Evolutionary conservation across 2,329 filamentous ascomycete genomes (phyloP).

Genomic region (Paraphaeosphaeria sporulosa): DNA sequence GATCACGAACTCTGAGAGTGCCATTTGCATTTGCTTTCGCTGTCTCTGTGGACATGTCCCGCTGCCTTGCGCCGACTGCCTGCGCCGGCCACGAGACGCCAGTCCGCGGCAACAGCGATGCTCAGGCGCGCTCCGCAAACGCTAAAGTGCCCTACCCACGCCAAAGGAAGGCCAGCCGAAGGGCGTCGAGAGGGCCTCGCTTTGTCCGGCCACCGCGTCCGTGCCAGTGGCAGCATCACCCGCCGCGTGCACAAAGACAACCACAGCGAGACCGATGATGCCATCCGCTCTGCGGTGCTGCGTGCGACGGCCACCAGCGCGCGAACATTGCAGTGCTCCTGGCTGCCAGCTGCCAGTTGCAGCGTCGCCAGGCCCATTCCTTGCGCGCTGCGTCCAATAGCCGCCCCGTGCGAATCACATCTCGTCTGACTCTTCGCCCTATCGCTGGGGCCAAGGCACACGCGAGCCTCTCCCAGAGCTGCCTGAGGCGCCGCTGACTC

Average conservation of each 20-base stretch:
- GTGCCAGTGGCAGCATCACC: not conserved
- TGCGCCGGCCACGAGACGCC: too few species aligned
- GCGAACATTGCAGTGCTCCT: not conserved
- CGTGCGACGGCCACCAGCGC: not conserved
- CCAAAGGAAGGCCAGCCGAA: slow-evolving; percentile 8
- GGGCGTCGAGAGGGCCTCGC: not conserved
- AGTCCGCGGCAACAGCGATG: too few species aligned
- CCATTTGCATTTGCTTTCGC: too few species aligned
- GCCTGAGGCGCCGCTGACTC: slow-evolving; percentile 21
- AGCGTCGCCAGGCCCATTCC: too few species aligned
- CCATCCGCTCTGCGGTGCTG: slow-evolving; percentile 5
- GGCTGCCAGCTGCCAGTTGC: slow-evolving; percentile 13
- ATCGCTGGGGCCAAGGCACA: slow-evolving; percentile 33
- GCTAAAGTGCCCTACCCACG: slow-evolving; percentile 6
- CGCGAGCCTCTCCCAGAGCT: slow-evolving; percentile 27
- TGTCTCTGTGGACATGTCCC: too few species aligned
- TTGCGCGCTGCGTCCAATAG: slow-evolving; percentile 12
- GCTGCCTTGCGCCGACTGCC: slow-evolving; percentile 1
- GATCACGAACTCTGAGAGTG: too few species aligned
- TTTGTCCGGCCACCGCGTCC: not conserved
- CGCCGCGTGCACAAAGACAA: slow-evolving; percentile 8
- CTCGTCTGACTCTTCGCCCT: slow-evolving; percentile 35
- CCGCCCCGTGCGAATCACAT: slow-evolving; percentile 31
- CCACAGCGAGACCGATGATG: slow-evolving; percentile 3
- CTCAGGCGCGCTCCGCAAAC: slow-evolving; percentile 1